Base-by-base conservation (phyloP, 2,329 filamentous ascomycete species). In the Chrysoporthe cubensis region DNA sequence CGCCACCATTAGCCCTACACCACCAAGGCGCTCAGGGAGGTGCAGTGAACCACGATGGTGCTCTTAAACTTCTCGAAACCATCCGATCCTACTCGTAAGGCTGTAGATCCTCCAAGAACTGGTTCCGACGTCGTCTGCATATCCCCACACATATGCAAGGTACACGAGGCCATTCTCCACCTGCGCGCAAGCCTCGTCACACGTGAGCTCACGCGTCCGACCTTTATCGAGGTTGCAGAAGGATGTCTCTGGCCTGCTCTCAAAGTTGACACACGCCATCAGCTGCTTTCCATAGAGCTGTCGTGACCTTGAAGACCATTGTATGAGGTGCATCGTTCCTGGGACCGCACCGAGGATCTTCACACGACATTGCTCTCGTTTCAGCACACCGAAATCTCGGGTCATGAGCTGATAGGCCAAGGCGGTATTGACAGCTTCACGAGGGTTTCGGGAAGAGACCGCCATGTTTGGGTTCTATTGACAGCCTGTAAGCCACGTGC, bases 61-160 rank as follows among this genome's bases (percentile, higher is more conserved):
- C 50, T 34, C 14, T 34, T 54, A 21, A 57, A n/a, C 32, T 57
- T 57, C 34, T 57, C 32, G 54, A 37, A 57, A 13, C 52, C 32
- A 34, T n/a, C 54, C 14, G 21, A 40, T 57, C 16, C 54, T 4
- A 57, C 32, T 26, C 18, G 34, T 32, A 57, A 16, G 34, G 32
- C 16, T 40, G 54, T 32, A 57, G 34, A 57, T 40, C 54, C 14
- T 9, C 34, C 16, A 40, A 32, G 32, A 37, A 21, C 6, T 40
- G 34, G 34, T 6, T 13, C 37, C 32, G 32, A 37, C 14, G 34
- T 37, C 34, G 14, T 40, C 18, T 57, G 54, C 54, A 57, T 40
- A 5, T 18, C 54, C 54, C 54, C 32, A 57, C 54, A 40, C 18
- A 44, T 52, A 67, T 67, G 66, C 48, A 67, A 67, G 66, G 66